Evolutionary conservation across 2,329 filamentous ascomycete genomes (phyloP), one percentile per base, ranked within the genome.

Genomic region (Pseudogymnoascus sp.): DNA sequence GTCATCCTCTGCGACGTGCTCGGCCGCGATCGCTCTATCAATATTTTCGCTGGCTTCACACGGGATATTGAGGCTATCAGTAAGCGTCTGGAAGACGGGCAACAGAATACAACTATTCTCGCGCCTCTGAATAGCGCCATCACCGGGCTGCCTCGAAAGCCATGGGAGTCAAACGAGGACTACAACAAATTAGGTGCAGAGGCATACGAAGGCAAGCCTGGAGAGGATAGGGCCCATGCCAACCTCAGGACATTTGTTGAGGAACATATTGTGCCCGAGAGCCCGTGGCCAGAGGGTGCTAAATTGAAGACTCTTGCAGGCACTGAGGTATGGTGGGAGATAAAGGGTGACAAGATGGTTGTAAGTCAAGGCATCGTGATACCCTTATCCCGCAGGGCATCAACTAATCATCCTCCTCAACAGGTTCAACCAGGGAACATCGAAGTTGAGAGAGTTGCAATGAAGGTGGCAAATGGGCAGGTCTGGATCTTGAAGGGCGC

Each of bases 71-170:
- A 86, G 57, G 77, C 81, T n/a, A 81, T 93, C 18, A 83, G 85
- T 8, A 77, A 79, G 21, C 88, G 90, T 0, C 83, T 97, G 12
- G 83, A 89, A 69, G 83, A 91, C 72, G 75, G 80, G 0, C 72
- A 77, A 0, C 76, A 82, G 64, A 93, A 93, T 73, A 90, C 90
- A 14, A 97, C 92, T 1, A 86, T 97, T 23, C 84, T 97, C 2
- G 93, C 93, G 4, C 95, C 95, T 0, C 79, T 90, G 62, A 97
- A 99, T 79, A 86, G 83, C 16, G 91, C 87, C 2, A 85, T 99
- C 71, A 88, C 89, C 68, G 78, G 76, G 0, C 79, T 97, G 23
- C 90, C 92, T 0, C 82, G 88, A 62, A 97, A 97, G 75, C 93
- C 93, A 0, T 96, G 91, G 91, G 90, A 89, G 70, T 80, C 93